Percentiles rank a stretch among this genome's conserved stretches.
phyloP scores from a whole-genome alignment of 116 monocot genomes.

The Thalassia testudinum region DNA sequence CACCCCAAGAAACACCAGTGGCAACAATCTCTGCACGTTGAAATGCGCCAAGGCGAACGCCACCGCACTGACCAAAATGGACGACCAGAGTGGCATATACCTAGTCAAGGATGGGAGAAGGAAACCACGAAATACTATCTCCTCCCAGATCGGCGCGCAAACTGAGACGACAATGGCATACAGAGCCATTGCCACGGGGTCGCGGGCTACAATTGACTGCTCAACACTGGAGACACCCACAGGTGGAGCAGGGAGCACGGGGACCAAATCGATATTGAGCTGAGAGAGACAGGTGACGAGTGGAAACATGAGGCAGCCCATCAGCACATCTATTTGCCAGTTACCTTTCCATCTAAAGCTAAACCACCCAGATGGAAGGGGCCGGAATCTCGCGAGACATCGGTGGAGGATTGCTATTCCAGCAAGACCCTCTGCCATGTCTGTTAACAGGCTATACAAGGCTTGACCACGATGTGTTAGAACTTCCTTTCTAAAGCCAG shows the following conservation, averaged over 20 bases:
- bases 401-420: conserved; percentile 79
- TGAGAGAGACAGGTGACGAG: conserved; percentile 64
- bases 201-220: conserved; percentile 86
- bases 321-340: conserved; percentile 62
- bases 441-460: conserved; percentile 81
- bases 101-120: conserved; percentile 77
- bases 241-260: conserved; percentile 26
- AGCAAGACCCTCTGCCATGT: conserved; percentile 69
- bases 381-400: conserved; percentile 58
- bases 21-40: conserved; percentile 71
- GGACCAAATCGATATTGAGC: conserved; percentile 59
- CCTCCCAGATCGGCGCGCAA: conserved; percentile 92
- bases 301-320: conserved; percentile 80
- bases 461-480: conserved; percentile 85
- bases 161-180: conserved; percentile 79
- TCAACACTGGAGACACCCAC: conserved; percentile 74
- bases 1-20: conserved; percentile 79
- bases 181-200: conserved; percentile 83
- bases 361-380: conserved; percentile 87
- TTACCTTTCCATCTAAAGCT: conserved; percentile 52
- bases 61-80: conserved; percentile 62
- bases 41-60: conserved; percentile 90
- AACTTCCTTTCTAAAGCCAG: conserved; percentile 70
- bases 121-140: conserved; percentile 89
- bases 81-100: conserved; percentile 66